Evolutionary conservation across 176 grass and related monocot genomes (phyloP).

Genomic region (Eragrostis curvula): DNA sequence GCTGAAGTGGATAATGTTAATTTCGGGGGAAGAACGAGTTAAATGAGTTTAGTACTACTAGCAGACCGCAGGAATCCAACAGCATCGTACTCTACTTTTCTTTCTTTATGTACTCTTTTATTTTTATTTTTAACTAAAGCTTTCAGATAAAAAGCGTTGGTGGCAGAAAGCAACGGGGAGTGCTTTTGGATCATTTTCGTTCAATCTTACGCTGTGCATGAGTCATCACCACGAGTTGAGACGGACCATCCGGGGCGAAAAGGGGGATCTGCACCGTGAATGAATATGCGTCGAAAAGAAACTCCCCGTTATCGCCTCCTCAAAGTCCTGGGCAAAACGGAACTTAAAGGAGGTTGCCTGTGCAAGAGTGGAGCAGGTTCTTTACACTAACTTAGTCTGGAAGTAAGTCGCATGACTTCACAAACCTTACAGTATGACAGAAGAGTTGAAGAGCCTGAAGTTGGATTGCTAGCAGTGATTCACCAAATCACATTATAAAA

Average conservation of each 20-base stretch:
- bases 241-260: not conserved
- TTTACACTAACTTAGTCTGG: conserved; percentile 8
- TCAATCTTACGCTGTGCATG: not conserved
- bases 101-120: no score
- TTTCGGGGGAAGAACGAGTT: no score
- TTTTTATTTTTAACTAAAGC: not conserved
- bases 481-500: not conserved
- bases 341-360: conserved; percentile 5
- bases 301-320: not conserved
- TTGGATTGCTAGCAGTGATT: not conserved
- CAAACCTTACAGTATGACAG: not conserved
- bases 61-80: no score
- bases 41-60: no score
- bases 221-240: not conserved
- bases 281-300: not conserved
- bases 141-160: conserved; percentile 3
- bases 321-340: not conserved
- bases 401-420: conserved; percentile 25
- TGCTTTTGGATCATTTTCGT: conserved; percentile 28
- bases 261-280: not conserved
- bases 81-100: not conserved
- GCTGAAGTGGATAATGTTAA: not conserved
- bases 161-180: not conserved
- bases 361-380: not conserved
- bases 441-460: not conserved